phyloP scores from a whole-genome alignment of 306 rosid species.

The Gynostemma pentaphyllum region DNA sequence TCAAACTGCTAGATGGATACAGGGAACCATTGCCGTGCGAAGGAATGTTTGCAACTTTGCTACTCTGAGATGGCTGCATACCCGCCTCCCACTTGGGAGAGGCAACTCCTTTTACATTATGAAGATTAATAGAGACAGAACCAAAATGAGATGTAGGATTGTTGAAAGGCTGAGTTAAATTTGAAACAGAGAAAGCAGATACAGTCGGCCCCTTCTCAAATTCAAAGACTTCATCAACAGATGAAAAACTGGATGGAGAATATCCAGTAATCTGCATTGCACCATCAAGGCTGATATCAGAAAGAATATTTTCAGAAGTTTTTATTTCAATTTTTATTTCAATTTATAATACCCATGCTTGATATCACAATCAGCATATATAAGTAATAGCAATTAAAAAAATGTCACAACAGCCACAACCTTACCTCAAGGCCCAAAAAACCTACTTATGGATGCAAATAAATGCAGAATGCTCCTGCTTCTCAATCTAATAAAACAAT shows the following conservation, averaged over 20 bases:
- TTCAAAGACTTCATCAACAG: conserved; percentile 87
- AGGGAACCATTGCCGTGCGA: conserved; percentile 48
- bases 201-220: conserved; percentile 57
- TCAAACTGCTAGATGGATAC: conserved; percentile 43
- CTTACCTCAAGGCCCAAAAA: conserved; percentile 88
- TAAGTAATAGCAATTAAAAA: conserved; percentile 8
- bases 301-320: conserved; percentile 46
- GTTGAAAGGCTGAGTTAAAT: conserved; percentile 38
- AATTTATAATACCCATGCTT: conserved; percentile 1
- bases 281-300: conserved; percentile 41
- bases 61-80: conserved; percentile 47
- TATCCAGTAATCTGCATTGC: conserved; percentile 48
- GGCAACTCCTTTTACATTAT: conserved; percentile 41
- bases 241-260: conserved; percentile 74
- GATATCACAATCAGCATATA: conserved; percentile 6
- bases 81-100: conserved; percentile 85
- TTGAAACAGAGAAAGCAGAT: conserved; percentile 35
- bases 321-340: not conserved
- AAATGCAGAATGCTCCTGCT: conserved; percentile 82
- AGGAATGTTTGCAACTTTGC: conserved; percentile 26
- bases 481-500: conserved; percentile 80
- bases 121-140: conserved; percentile 42
- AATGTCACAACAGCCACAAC: conserved; percentile 17
- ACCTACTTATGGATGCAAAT: conserved; percentile 81
- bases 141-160: conserved; percentile 57